Base-by-base conservation (phyloP, 257 asterid species). In the Eustoma russellianum region DNA sequence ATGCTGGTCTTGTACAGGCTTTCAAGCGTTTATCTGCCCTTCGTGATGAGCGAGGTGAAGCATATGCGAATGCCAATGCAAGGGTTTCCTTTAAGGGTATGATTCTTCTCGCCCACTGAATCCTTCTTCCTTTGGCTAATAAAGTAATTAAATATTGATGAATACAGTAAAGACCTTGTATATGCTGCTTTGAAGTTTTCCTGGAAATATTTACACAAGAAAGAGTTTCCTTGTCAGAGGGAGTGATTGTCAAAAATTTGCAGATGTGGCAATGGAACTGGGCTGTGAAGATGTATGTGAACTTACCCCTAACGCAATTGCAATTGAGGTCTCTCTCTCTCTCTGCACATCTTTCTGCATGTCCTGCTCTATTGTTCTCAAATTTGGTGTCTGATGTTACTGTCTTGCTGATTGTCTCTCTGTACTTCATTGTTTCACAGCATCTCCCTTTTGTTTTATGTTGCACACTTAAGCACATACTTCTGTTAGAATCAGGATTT, bases 11-110 rank as follows among this genome's bases (percentile, higher is more conserved):
- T 54, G 13, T 74, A 63, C 54, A 88, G 99, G 79, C 97, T 35
- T 73, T 83, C 76, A 77, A 78, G 52, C 87, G 84, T 54, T 70
- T 85, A 66, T 70, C 79, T 41, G 46, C 71, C 50, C 92, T 92
- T 56, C 68, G 72, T 18, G 73, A 85, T 62, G 87, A 79, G 66
- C 79, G 95, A 68, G 94, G 94, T 30, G 94, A 83, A 65, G 82
- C 89, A 40, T 92, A 92, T 65, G 76, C 75, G 51, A 85, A 80
- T 50, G 94, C 95, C 1, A 80, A 74, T 59, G 85, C 75, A 17
- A 77, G 77, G 68, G 93, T 88, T 47, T 80, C 86, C 59, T 75
- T 92, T 15, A 81, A 83, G 76, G 70, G 95, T 92, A 80, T 13
- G 92, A 19, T 38, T 7, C 17, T 43, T 53, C 7, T 13, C n/a